These are phyloP conservation scores for Triangularia setosa DNA, from an alignment of 2,329 filamentous ascomycete species.

Conservation along the genomic window DNA sequence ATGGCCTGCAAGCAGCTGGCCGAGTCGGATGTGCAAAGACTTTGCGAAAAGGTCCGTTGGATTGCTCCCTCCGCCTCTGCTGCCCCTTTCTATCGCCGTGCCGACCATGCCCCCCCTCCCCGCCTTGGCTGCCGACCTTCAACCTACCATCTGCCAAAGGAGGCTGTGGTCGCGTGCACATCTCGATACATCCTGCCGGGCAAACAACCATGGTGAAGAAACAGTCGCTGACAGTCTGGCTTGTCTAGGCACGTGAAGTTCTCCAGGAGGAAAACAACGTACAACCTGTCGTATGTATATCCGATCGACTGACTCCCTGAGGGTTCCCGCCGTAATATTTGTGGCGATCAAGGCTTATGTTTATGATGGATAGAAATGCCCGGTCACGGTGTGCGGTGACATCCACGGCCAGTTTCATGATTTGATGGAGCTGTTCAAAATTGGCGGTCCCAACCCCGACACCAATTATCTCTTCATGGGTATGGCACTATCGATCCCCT, in stretches of 20 bases:
- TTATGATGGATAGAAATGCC: constrained; percentile 73
- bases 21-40: constrained; percentile 88
- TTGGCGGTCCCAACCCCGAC: constrained; percentile 94
- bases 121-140: not conserved
- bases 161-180: constrained; percentile 28
- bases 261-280: constrained; percentile 98
- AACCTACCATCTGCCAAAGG: not conserved
- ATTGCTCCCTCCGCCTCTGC: not conserved
- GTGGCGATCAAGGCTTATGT: constrained; percentile 27
- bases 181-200: not conserved
- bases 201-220: not conserved
- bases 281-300: constrained; percentile 80
- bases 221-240: constrained; percentile 31
- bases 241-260: constrained; percentile 79
- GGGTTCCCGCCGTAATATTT: not conserved
- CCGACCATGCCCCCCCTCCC: not conserved
- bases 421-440: constrained; percentile 99
- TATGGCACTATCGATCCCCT: constrained; percentile 41
- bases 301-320: not conserved
- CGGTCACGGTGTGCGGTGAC: constrained; percentile 96
- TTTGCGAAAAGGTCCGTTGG: constrained; percentile 86
- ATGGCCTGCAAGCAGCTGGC: constrained; percentile 98
- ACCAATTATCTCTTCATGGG: constrained; percentile 99
- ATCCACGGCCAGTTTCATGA: constrained; percentile 99
- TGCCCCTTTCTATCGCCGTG: not conserved